Evolutionary conservation across 495 filamentous ascomycete genomes (phyloP), one percentile per base, ranked within the genome.

Genomic region (Daldinia caldariorum): DNA sequence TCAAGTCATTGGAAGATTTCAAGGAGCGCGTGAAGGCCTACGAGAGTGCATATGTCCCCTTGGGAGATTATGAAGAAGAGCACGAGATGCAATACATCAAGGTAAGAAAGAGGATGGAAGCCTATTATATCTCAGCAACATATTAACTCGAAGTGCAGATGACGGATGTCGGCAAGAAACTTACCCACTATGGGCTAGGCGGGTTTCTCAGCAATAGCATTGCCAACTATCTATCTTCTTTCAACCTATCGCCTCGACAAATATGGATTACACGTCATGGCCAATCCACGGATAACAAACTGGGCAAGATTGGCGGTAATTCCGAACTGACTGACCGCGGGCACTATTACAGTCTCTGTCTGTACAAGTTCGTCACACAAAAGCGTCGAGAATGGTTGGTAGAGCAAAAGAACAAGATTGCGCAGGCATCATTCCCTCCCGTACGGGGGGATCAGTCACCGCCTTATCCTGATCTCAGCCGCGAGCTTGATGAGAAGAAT

Each of bases 191-290:
- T 72, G 93, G 94, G 69, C 90, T 97, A 64, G 88, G 89, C 63
- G 95, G 95, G 1, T 99, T 99, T 79, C 85, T 99, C 26, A 91
- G 92, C 49, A 91, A 90, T 29, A 92, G 96, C 61, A 93, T 94
- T 45, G 92, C 93, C 16, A 95, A 94, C 67, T 99, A 97, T 72
- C 84, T 98, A 2, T 88, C 94, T 6, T 97, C 97, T 62, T 99
- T 99, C 84, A 97, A 98, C 69, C 85, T 99, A 16, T 92, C 95
- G 0, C 93, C 95, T 0, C 85, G 95, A 32, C 94, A 97, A 76
- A 97, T 99, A 60, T 99, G 95, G 95, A 94, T 99, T 75, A 99
- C 95, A 0, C 85, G 95, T 29, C 95, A 99, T 72, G 94, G 95
- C 35, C 89, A 94, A 79, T 94, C 90, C 58, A 31, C 83, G 53